These are phyloP conservation scores for Chlorophyllum brunneum DNA, from an alignment of 768 basidiomycete species.

Conservation along the genomic window DNA sequence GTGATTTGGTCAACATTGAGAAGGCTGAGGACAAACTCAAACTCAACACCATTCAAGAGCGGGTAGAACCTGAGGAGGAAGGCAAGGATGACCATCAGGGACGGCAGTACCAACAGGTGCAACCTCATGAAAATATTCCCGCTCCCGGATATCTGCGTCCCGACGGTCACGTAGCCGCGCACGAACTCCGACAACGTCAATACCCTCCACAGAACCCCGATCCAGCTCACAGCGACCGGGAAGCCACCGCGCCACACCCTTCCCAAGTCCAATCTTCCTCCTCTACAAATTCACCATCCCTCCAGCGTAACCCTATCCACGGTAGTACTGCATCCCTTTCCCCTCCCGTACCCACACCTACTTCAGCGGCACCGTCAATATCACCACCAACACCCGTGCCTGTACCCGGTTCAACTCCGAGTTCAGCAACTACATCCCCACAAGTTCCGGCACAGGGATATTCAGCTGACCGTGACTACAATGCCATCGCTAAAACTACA, in stretches of 20 bases:
- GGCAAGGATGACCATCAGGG: background rate
- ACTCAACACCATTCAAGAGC: constrained; percentile 12
- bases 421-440: background rate
- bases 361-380: background rate
- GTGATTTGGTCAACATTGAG: constrained; percentile 35
- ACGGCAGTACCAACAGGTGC: background rate
- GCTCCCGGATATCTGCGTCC: background rate
- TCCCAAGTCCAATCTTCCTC: background rate
- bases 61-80: constrained; percentile 1
- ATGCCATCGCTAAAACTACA: background rate
- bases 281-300: constrained; percentile 1
- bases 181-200: background rate
- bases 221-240: background rate
- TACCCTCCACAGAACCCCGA: background rate
- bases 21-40: constrained; percentile 9
- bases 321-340: background rate
- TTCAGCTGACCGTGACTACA: background rate
- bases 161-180: background rate
- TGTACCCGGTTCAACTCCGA: background rate
- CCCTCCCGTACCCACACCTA: background rate
- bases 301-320: background rate
- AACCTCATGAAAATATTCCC: background rate
- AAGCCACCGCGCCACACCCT: background rate
- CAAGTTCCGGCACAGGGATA: constrained; percentile 5
- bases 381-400: background rate